phyloP scores from a whole-genome alignment of 768 basidiomycete genomes.

The Pholiota molesta region DNA sequence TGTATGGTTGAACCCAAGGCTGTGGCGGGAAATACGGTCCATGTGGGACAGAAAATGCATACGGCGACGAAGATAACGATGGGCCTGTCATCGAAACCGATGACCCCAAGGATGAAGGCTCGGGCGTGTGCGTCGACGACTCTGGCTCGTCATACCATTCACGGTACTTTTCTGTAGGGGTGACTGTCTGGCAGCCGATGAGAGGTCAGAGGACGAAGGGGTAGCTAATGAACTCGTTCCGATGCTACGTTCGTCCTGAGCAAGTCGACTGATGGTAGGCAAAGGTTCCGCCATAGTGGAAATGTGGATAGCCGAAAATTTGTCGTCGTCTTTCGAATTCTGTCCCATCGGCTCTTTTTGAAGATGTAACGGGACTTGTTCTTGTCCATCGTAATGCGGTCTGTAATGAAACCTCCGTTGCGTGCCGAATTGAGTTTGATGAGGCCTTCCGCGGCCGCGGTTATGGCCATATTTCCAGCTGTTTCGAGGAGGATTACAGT shows the following conservation, averaged over 20 bases:
- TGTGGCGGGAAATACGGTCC: conserved; percentile 49
- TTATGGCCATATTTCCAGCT: conserved; percentile 42
- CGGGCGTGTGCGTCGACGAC: conserved; percentile 38
- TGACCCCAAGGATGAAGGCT: conserved; percentile 34
- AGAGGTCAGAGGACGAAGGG: conserved; percentile 9
- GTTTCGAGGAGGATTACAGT: conserved; percentile 61
- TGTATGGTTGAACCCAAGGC: conserved; percentile 57
- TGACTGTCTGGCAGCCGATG: conserved; percentile 8
- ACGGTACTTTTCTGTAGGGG: conserved; percentile 37
- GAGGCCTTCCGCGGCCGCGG: conserved; percentile 46
- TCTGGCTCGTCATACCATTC: conserved; percentile 49
- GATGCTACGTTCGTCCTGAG: conserved; percentile 3
- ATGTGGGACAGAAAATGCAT: conserved; percentile 41
- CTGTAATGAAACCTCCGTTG: conserved; percentile 28
- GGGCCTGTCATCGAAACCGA: conserved; percentile 29
- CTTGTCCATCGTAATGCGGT: conserved; percentile 15
- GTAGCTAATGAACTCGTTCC: conserved; percentile 2
- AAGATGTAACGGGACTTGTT: conserved; percentile 1
- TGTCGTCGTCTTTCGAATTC: not conserved
- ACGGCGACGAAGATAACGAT: conserved; percentile 22
- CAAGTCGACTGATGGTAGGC: conserved; percentile 7
- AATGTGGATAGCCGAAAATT: conserved; percentile 8
- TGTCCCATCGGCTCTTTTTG: not conserved
- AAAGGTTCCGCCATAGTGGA: conserved; percentile 10
- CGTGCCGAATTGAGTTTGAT: conserved; percentile 27